Conservation (phyloP, 305 asterid species). For the Stenogyne calaminthoides region DNA sequence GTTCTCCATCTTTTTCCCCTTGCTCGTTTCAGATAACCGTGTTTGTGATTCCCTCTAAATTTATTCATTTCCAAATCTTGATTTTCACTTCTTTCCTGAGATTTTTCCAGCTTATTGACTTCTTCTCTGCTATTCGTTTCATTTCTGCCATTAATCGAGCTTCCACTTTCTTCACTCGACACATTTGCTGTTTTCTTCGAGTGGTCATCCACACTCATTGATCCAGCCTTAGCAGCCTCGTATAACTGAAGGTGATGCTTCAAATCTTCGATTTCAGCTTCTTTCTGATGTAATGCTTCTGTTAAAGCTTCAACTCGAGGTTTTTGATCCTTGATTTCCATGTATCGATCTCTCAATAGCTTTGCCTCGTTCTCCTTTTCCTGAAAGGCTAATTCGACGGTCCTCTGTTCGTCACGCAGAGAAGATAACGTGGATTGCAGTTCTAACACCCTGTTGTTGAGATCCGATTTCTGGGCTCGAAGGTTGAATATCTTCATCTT, state of each 20-base stretch:
- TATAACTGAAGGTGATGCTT: slow-evolving; percentile 36
- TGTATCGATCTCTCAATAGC: slow-evolving; percentile 33
- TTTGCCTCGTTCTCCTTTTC: slow-evolving; percentile 61
- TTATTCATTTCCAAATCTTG: slow-evolving; percentile 25
- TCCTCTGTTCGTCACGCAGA: slow-evolving; percentile 57
- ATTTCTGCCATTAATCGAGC: slow-evolving; percentile 5
- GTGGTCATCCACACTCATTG: slow-evolving; percentile 41
- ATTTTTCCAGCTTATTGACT: slow-evolving; percentile 18
- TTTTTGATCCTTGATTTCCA: slow-evolving; percentile 23
- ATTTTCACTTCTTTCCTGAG: slow-evolving; percentile 27
- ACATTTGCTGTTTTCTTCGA: slow-evolving; percentile 32
- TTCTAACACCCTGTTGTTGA: slow-evolving; percentile 45
- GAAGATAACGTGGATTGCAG: slow-evolving; percentile 67
- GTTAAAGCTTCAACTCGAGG: slow-evolving; percentile 39
- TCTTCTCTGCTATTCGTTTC: slow-evolving; percentile 22
- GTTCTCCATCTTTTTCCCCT: slow-evolving; percentile 45
- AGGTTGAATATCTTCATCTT: slow-evolving; percentile 45
- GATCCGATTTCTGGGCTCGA: slow-evolving; percentile 50
- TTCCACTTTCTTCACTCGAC: slow-evolving; percentile 10
- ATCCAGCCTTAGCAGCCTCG: slow-evolving; percentile 36
- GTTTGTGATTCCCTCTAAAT: slow-evolving; percentile 20
- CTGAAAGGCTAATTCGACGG: slow-evolving; percentile 43
- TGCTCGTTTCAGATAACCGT: slow-evolving; percentile 34
- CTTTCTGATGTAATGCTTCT: slow-evolving; percentile 35
- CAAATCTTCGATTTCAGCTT: slow-evolving; percentile 46